Base-by-base conservation (phyloP, 495 filamentous ascomycete genomes). In the Chaetomidium leptoderma region DNA sequence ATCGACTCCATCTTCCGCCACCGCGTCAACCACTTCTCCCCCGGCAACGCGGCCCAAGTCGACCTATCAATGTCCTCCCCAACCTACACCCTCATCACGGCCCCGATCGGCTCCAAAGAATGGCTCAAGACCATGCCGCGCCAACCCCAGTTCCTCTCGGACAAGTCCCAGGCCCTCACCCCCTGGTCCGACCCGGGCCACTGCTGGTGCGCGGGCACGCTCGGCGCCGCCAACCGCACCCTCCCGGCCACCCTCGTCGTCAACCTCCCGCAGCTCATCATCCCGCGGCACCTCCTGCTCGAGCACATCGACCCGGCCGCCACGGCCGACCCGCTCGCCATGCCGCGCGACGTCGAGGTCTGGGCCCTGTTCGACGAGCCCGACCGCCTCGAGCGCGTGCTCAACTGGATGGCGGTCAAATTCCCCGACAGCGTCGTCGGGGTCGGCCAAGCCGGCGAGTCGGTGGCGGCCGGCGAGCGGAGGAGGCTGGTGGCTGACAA, bases 131-230 rank as follows among this genome's bases (percentile, higher is more conserved):
- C 56, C 55, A 29, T 49, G 54, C 50, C 72, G 69, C 53, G 8
- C 37, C 39, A 23, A 16, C 39, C 52, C 1, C 39, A 55, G 19
- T 76, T 55, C 59, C 44, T 52, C 17, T 42, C 59, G 3, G 68
- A 73, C 23, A 64, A 61, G 5, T 30, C 26, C 2, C 64, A 66
- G 9, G 86, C 84, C 0, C 70, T 89, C 14, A 63, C 67, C 3
- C 66, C 65, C 29, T 88, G 86, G 81, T 68, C 74, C 3, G 82
- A 89, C 30, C 75, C 81, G 19, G 83, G 82, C 30, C 81, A 89
- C 40, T 88, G 85, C 69, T 90, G 83, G 82, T 87, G 86, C 69
- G 76, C 77, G 36, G 80, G 72, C 21, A 69, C 67, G 37, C 61
- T 44, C 46, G 55, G 16, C 37, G 33, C 21, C 50, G 60, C 13